Base-by-base conservation (phyloP, 73 alveolate species). In the Blepharisma japonicum region DNA sequence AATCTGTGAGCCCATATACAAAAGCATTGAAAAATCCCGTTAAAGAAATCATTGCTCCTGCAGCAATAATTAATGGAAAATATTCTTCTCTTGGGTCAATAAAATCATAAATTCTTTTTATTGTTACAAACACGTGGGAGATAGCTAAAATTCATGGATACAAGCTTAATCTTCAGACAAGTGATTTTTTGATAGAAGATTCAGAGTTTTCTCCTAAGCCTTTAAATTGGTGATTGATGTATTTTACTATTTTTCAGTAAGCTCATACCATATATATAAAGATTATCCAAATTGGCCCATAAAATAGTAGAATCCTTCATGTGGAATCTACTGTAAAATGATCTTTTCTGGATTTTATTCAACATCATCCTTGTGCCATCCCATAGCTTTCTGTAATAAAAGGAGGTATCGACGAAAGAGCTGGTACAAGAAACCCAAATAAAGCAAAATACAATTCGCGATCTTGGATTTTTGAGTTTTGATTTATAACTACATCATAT, bases 321-420 rank as follows among this genome's bases (percentile, higher is more conserved):
- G 23, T 53, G 2, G 23, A 1, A 14, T 53, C n/a, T 4, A 53
- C 23, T 53, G 27, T 53, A 20, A 53, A 53, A 32, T 32, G 42
- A 32, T 32, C 3, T 32, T 61, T 14, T 18, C 23, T 25, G 0
- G 14, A n/a, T 14, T 20, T 20, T 14, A 61, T 61, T 39, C 74
- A 61, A 5, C 74, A 61, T 39, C 74, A 61, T 39, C 74, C 74
- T 20, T 61, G 38, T 9, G 39, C 14, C 18, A 14, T 18, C 14
- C 74, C 74, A 61, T 61, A 61, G 5, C 74, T 61, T 14, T 61
- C 23, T 9, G 74, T 61, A 9, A 61, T 61, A 25, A 61, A 25
- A 61, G 74, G 74, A 14, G 23, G 46, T 18, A 39, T n/a, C 14
- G 74, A 2, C 2, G 23, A 39, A 2, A 61, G 18, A 14, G 46